A percentile compares a stretch with the other conserved stretches of the same genome.
Conservation (phyloP, 805 yeast species). For the Candida verbasci region DNA sequence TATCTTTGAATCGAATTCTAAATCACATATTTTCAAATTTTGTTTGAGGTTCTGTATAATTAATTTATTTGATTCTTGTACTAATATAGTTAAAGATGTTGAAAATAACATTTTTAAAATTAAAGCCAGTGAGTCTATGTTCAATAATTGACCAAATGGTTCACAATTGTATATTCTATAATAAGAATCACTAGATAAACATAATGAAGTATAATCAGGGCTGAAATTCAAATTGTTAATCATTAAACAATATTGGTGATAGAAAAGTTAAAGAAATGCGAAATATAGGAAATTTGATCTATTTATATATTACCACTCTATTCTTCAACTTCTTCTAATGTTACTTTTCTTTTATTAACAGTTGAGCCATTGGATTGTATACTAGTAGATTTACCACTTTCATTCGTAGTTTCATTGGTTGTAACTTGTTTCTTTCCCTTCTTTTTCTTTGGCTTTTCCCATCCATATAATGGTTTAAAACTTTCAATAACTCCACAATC, state of each 20-base stretch:
- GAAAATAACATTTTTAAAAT: slow-evolving; percentile 37
- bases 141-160: slow-evolving; percentile 42
- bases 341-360: slow-evolving; percentile 26
- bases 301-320: too few relatives aligned
- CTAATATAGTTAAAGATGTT: slow-evolving; percentile 37
- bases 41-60: slow-evolving; percentile 39
- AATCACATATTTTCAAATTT: slow-evolving; percentile 66
- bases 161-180: slow-evolving; percentile 41
- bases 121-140: slow-evolving; percentile 21
- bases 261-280: too few relatives aligned
- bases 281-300: too few relatives aligned
- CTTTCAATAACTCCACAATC: slow-evolving; percentile 93
- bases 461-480: slow-evolving; percentile 84
- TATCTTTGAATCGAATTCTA: slow-evolving; percentile 77
- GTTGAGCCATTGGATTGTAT: slow-evolving; percentile 13
- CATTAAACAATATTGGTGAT: not conserved
- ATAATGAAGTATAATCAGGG: slow-evolving; percentile 38
- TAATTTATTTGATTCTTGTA: slow-evolving; percentile 20
- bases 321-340: slow-evolving; percentile 41
- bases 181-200: slow-evolving; percentile 27
- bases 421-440: slow-evolving; percentile 12
- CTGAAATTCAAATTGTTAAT: slow-evolving; percentile 36
- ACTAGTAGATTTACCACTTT: slow-evolving; percentile 10
- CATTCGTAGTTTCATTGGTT: not conserved
- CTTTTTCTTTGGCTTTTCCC: slow-evolving; percentile 50